phyloP scores from a whole-genome alignment of 2,329 filamentous ascomycete genomes.

The Colletotrichum costaricense region DNA sequence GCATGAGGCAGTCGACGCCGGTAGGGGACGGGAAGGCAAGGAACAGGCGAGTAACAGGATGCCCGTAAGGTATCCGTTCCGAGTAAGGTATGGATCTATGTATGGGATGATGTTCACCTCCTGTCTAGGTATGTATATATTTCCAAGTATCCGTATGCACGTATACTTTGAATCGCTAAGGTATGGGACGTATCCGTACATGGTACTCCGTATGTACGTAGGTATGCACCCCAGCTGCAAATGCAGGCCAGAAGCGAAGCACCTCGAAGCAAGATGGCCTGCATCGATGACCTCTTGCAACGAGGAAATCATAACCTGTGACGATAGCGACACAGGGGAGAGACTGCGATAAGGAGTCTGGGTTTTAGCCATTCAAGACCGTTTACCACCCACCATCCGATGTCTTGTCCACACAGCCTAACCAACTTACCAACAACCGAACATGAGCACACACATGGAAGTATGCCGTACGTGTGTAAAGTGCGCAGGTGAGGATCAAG shows the following conservation, averaged over 20 bases:
- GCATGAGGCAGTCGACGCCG: slow-evolving; percentile 28
- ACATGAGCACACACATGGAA: not conserved
- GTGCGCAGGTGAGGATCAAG: not conserved
- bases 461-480: not conserved
- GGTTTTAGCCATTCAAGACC: not conserved
- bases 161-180: not conserved
- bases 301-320: not conserved
- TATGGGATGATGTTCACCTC: not conserved
- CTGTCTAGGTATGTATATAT: not conserved
- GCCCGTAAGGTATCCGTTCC: no score
- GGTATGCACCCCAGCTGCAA: slow-evolving; percentile 1
- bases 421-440: not conserved
- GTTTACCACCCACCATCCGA: not conserved
- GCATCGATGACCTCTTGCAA: not conserved
- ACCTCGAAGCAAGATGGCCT: not conserved
- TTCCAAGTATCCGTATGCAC: not conserved
- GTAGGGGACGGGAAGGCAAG: slow-evolving; percentile 1
- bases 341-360: slow-evolving; percentile 8
- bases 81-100: not conserved
- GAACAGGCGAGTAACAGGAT: not conserved
- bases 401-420: not conserved
- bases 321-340: not conserved
- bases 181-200: no score
- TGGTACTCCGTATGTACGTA: not conserved
- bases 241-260: not conserved